Base-by-base conservation (phyloP, 2,329 filamentous ascomycete species). In the Aspergillus sp. region DNA sequence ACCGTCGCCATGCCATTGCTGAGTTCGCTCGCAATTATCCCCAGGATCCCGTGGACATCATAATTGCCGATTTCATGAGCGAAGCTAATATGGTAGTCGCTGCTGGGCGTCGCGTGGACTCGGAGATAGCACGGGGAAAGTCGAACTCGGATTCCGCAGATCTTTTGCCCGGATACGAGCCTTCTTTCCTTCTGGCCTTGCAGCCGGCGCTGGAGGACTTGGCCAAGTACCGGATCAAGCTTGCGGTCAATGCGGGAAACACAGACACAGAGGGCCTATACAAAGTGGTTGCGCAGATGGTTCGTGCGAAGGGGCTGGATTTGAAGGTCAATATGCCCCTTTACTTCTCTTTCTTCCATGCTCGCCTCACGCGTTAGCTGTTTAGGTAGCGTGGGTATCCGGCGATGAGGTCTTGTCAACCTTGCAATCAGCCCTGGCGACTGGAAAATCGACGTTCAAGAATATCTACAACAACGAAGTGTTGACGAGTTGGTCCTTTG, bases 11-110 rank as follows among this genome's bases (percentile, higher is more conserved):
- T 76, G 80, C 77, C 25, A 77, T 81, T 51, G 71, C 76, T 28
- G 73, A 77, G 31, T 79, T 82, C 63, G 80, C 79, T 19, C 73
- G 66, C 23, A 74, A 79, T 57, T 67, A 77, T 52, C 70, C 75
- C 7, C 74, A 74, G 15, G 82, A 84, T 30, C 78, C 80, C 4
- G 73, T 81, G 31, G 80, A 82, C 69, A 77, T 81, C 5, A 80
- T 82, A 50, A 80, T 81, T 54, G 77, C 77, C 4, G 80, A 82
- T 65, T 81, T 79, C 69, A 81, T 82, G 76, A 79, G 77, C 60
- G 80, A 82, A 62, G 79, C 81, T 64, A 87, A 85, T 69, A 84
- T 87, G 76, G 81, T 83, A 23, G 73, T 72, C 9, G 65, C 60
- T 11, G 68, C 68, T n/a, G 66, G 62, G 38, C 63, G 80, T 71